Percentiles rank a stretch among this genome's conserved stretches.
phyloP scores from a whole-genome alignment of 2,329 filamentous ascomycete genomes.

The Monosporascus sp. region DNA sequence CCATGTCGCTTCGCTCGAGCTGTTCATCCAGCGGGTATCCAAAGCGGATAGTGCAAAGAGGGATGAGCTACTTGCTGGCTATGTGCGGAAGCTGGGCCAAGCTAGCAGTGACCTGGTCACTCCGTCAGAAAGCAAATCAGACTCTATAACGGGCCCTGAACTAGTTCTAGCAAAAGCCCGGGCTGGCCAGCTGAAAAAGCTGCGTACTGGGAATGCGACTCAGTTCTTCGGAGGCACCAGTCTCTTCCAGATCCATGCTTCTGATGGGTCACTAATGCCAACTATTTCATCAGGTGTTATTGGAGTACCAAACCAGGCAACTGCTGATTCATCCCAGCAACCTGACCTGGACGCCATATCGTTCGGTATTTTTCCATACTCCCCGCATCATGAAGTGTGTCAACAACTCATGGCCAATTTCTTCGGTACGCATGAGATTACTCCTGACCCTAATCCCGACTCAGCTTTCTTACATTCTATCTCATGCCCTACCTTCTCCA shows the following conservation, averaged over 20 bases:
- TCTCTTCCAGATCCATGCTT: constrained; percentile 35
- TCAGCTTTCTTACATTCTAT: neutral
- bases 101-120: constrained; percentile 6
- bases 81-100: constrained; percentile 15
- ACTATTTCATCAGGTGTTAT: constrained; percentile 2
- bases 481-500: neutral
- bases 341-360: constrained; percentile 3
- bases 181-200: constrained; percentile 33
- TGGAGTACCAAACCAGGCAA: neutral
- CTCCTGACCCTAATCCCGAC: neutral
- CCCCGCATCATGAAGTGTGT: constrained; percentile 38
- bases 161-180: constrained; percentile 24
- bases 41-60: constrained; percentile 32
- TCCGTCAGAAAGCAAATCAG: constrained; percentile 7
- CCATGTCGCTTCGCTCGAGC: constrained; percentile 39
- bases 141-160: constrained; percentile 9
- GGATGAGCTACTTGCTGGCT: constrained; percentile 37
- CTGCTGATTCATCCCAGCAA: constrained; percentile 8
- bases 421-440: constrained; percentile 23
- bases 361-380: constrained; percentile 27
- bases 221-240: constrained; percentile 46
- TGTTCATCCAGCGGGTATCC: constrained; percentile 38
- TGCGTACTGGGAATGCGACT: constrained; percentile 31
- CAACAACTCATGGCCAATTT: constrained; percentile 41
- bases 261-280: constrained; percentile 12